These are phyloP conservation scores for Sugiyamaella chiloensis DNA, from an alignment of 805 yeast genomes.

Conservation along the genomic window DNA sequence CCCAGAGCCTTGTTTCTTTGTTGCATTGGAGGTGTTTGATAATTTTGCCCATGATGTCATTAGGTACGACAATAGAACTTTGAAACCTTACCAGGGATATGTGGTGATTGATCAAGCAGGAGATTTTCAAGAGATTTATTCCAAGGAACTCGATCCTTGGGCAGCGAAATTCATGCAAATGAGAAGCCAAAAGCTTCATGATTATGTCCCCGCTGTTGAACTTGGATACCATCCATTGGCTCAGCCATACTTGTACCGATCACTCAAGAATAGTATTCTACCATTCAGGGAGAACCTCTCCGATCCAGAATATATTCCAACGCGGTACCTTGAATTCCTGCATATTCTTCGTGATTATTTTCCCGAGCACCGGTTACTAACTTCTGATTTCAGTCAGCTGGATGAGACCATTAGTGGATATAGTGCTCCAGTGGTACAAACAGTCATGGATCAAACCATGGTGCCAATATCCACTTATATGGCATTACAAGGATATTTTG, in stretches of 20 bases:
- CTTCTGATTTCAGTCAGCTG: constrained; percentile 63
- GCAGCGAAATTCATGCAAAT: constrained; percentile 53
- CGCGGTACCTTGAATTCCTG: constrained; percentile 63
- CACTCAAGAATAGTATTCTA: constrained; percentile 47
- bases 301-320: constrained; percentile 79
- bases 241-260: constrained; percentile 43
- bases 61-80: constrained; percentile 65
- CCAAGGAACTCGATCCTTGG: constrained; percentile 29
- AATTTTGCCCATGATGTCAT: constrained; percentile 80
- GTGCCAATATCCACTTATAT: constrained; percentile 68
- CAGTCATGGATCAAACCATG: constrained; percentile 64
- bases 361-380: constrained; percentile 71
- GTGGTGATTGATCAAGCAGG: constrained; percentile 70
- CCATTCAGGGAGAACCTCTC: constrained; percentile 68
- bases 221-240: constrained; percentile 59
- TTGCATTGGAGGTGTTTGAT: constrained; percentile 81
- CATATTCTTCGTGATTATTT: constrained; percentile 59
- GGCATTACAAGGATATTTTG: constrained; percentile 84
- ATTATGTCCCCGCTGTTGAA: constrained; percentile 28
- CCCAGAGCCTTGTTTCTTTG: constrained; percentile 66
- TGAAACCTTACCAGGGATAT: constrained; percentile 71
- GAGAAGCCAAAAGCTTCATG: constrained; percentile 38
- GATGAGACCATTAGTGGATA: constrained; percentile 47
- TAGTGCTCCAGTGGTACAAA: constrained; percentile 77
- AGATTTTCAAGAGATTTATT: constrained; percentile 69